Conservation (phyloP, 2,329 filamentous ascomycete genomes). For the Colletotrichum cuscutae region DNA sequence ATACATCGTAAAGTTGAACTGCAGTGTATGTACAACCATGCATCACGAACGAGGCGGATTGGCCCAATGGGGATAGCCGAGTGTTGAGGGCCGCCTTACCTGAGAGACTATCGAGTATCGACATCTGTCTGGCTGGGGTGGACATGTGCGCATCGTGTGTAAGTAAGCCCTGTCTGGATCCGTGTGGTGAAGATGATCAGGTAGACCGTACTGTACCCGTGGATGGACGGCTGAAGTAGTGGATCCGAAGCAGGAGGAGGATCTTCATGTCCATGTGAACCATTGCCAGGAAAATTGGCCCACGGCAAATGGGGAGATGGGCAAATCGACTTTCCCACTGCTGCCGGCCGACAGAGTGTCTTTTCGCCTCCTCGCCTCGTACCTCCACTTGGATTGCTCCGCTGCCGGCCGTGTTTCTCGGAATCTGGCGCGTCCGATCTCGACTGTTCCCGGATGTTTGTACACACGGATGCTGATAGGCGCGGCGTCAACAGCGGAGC, state of each 20-base stretch:
- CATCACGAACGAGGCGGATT: slow-evolving; percentile 5
- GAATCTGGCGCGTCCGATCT: slow-evolving; percentile 14
- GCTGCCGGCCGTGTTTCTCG: slow-evolving; percentile 21
- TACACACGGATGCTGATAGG: slow-evolving; percentile 1
- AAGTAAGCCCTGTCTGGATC: slow-evolving; percentile 12
- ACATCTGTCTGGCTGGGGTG: neutral
- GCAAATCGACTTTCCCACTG: slow-evolving; percentile 25
- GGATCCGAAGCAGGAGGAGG: slow-evolving; percentile 11
- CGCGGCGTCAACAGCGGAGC: slow-evolving; percentile 19
- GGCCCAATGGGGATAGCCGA: slow-evolving; percentile 25
- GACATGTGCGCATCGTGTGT: neutral
- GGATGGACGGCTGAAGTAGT: slow-evolving; percentile 11
- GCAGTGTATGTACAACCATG: neutral
- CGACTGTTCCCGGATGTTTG: neutral
- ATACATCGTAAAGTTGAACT: slow-evolving; percentile 8
- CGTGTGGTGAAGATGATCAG: neutral
- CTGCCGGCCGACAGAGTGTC: neutral
- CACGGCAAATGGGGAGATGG: slow-evolving; percentile 13
- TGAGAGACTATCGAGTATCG: slow-evolving; percentile 15
- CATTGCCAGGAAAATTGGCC: slow-evolving; percentile 10
- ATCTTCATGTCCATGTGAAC: slow-evolving; percentile 25
- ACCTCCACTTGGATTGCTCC: slow-evolving; percentile 27
- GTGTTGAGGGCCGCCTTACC: slow-evolving; percentile 17
- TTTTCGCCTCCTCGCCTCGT: slow-evolving; percentile 6
- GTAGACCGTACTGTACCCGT: neutral